Evolutionary conservation across 257 asterid genomes (phyloP), one percentile per base, ranked within the genome.

Genomic region (Capsicum baccatum): DNA sequence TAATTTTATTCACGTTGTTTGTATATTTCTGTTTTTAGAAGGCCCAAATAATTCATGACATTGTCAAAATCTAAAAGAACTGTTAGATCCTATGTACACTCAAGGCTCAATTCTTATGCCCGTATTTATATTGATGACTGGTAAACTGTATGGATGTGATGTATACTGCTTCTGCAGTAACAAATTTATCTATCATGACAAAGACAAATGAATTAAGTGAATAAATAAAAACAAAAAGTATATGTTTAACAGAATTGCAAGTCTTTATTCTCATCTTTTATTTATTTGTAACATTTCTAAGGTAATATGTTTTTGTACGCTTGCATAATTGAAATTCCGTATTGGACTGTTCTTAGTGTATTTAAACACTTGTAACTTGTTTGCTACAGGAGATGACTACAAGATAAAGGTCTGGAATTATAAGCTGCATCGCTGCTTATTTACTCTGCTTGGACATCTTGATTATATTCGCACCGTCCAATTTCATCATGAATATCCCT

Each of bases 341-440:
- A 67, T 15, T 42, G 63, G 13, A 73, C 68, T 26, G 11, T 33
- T 16, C 56, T 48, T 35, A 11, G 57, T 74, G 56, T 37, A n/a
- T 74, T 84, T 19, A 35, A 84, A 13, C 16, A 37, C 52, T 62
- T 87, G 17, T 26, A 26, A 64, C 44, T 11, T 64, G 56, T 14
- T 80, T 57, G 85, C 69, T 91, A 87, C 97, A 97, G 99, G 99
- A 35, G 98, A 96, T 90, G 99, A 96, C 92, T 96, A 94, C 89
- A 96, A 96, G 88, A 96, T 96, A 88, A 94, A 94, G 90, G 98
- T 96, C 63, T 96, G 99, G 99, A 96, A 96, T 86, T 93, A 96
- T 86, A 95, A 96, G 90, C 85, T 97, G 92, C 99, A 95, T 85
- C 85, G 98, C 79, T 95, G 99, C 88, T 90, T 97, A 81, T 97